These are phyloP conservation scores for Aspergillus bertholletiae DNA, from an alignment of 495 filamentous ascomycete genomes.

Conservation along the genomic window DNA sequence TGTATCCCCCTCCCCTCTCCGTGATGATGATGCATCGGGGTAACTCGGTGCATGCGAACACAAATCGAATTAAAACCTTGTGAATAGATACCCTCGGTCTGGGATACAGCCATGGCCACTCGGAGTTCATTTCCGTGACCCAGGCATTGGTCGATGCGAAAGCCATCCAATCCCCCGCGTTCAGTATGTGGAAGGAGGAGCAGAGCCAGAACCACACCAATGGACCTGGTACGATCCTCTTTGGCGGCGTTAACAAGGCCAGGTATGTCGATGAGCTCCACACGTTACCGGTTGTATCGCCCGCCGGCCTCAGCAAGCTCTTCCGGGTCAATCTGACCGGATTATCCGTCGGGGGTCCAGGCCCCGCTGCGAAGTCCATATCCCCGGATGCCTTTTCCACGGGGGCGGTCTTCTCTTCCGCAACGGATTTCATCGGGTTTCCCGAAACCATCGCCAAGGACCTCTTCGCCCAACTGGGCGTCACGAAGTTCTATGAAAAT, in stretches of 20 bases:
- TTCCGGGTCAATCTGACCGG: background rate
- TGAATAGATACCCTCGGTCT: background rate
- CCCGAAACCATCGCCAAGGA: background rate
- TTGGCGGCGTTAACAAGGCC: background rate
- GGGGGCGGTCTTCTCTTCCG: background rate
- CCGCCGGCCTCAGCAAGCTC: background rate
- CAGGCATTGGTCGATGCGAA: background rate
- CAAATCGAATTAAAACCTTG: background rate
- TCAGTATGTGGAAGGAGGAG: background rate
- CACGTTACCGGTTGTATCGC: background rate
- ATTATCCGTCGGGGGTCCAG: background rate
- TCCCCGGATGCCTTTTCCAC: background rate
- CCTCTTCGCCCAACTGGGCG: background rate
- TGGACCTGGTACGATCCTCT: background rate
- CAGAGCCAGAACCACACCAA: background rate
- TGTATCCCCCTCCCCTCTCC: too few relatives aligned
- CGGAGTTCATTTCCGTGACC: background rate
- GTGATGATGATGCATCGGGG: too few relatives aligned
- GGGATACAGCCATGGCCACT: background rate
- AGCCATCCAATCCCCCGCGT: background rate
- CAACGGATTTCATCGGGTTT: background rate
- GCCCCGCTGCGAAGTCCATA: background rate
- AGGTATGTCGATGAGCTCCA: background rate
- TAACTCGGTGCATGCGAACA: too few relatives aligned
- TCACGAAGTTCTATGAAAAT: background rate